Base-by-base conservation (phyloP, 495 filamentous ascomycete genomes). In the Xylaria palmicola region DNA sequence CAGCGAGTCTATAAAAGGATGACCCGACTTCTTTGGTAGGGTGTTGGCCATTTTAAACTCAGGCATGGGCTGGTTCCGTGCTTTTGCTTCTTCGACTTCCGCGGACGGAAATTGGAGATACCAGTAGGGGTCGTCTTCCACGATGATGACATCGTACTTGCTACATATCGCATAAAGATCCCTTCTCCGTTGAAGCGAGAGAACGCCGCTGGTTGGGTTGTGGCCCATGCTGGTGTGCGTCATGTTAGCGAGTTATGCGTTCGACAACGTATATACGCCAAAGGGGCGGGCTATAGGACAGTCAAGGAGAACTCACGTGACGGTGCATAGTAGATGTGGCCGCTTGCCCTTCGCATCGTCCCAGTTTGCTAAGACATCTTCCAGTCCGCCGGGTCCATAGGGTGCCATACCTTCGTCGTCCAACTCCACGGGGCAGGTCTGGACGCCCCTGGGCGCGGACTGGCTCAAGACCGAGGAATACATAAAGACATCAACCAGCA, bases 41-140 rank as follows among this genome's bases (percentile, higher is more conserved):
- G 63, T 67, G 40, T 65, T 64, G 17, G 59, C 62, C 15, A 49
- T 43, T 30, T 63, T 59, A 17, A 64, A 53, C 12, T 65, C 68
- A 0, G 68, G 70, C 8, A 59, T 54, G 6, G 66, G 64, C 6
- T 61, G 53, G 34, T 68, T 65, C 15, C 74, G 62, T 15, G 76
- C 73, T 74, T 85, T 70, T 67, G 83, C 70, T 77, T 86, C 72
- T 51, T 75, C 75, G 40, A 63, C 17, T 36, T 79, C 77, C 4
- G 86, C 86, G 3, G 88, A 90, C 2, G 90, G 90, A 65, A 84
- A 97, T 68, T 97, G 93, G 12, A 98, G 82, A 68, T 94, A 93
- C 90, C 92, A 98, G 75, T 98, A 98, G 2, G 93, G 93, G 57
- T 96, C 92, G 69, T 98, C 93, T 74, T 98, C 93, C 64, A 95